These are phyloP conservation scores for Solanum corneliomulleri DNA, from an alignment of 257 asterid genomes.

Conservation along the genomic window DNA sequence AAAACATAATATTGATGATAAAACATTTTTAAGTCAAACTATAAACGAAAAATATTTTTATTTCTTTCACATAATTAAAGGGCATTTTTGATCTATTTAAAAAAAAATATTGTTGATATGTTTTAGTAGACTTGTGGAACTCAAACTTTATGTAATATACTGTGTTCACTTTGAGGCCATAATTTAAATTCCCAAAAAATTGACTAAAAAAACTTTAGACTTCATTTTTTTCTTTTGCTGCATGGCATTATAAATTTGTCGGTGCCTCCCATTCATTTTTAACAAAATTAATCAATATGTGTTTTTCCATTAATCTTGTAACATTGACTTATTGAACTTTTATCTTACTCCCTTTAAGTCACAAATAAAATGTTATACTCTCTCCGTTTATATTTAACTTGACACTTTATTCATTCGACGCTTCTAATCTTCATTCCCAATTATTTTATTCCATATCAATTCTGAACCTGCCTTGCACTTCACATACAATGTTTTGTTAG, in stretches of 20 bases:
- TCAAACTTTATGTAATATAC: neutral
- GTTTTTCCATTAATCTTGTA: neutral
- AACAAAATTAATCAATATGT: neutral
- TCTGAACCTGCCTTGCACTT: fast-evolving
- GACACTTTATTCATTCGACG: neutral
- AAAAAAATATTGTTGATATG: neutral
- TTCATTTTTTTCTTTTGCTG: neutral
- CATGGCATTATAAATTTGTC: neutral
- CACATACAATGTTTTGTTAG: too few species aligned
- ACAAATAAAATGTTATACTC: neutral
- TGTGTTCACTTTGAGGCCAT: neutral
- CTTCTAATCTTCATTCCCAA: too few species aligned
- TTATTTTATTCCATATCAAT: too few species aligned
- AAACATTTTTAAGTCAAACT: too few species aligned
- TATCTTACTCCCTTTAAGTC: neutral
- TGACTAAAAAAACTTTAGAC: neutral
- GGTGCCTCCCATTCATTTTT: neutral
- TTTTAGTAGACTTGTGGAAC: neutral
- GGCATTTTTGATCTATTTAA: neutral
- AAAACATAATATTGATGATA: too few species aligned
- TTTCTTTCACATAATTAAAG: too few species aligned
- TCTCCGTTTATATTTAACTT: too few species aligned
- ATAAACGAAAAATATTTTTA: too few species aligned
- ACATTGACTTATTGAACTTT: neutral
- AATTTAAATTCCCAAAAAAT: neutral